Base-by-base conservation (phyloP, 352 stramenopile species). In the Globisporangium cederbergense region DNA sequence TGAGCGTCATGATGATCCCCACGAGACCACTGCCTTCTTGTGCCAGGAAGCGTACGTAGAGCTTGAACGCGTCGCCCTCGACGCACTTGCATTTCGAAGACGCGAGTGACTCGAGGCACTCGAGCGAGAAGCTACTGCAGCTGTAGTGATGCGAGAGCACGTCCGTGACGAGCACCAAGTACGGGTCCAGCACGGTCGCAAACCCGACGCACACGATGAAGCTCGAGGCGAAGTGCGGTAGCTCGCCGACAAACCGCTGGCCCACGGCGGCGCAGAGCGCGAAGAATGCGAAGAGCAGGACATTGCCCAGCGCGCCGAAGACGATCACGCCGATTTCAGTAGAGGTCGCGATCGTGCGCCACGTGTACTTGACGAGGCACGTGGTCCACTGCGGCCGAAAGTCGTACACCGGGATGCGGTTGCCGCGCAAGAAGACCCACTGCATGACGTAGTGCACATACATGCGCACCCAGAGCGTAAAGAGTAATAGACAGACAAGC, bases 401-500 rank as follows among this genome's bases (percentile, higher is more conserved):
- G 46, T 86, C 76, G 66, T 92, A 97, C n/a, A 97, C 86, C 5
- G 87, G 77, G 9, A 95, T 75, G 38, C 79, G 77, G 32, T 77
- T 64, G 8, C 71, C 70, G 40, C 80, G 77, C 38, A 97, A 68
- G 54, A 91, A 93, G 7, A 96, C 28, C 79, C 82, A 97, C 75
- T 97, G 90, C 4, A 69, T 76, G n/a, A 96, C 25, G 68, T 93
- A 97, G 66, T 97, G 91, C 22, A 96, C 70, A 70, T 96, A 97
- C 47, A 97, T 55, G 13, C 91, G 88, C 28, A 97, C 62, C 87
- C 89, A 97, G 6, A 96, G 77, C n/a, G 89, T 73, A 32, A 94
- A 72, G 13, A 81, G 7, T 1, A 92, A 67, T 55, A 95, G 64
- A 9, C 74, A 56, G 11, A 88, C 13, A 7, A 83, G 67, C 34